These are phyloP conservation scores for Neoboletus magnificus DNA, from an alignment of 768 basidiomycete species.

Conservation along the genomic window DNA sequence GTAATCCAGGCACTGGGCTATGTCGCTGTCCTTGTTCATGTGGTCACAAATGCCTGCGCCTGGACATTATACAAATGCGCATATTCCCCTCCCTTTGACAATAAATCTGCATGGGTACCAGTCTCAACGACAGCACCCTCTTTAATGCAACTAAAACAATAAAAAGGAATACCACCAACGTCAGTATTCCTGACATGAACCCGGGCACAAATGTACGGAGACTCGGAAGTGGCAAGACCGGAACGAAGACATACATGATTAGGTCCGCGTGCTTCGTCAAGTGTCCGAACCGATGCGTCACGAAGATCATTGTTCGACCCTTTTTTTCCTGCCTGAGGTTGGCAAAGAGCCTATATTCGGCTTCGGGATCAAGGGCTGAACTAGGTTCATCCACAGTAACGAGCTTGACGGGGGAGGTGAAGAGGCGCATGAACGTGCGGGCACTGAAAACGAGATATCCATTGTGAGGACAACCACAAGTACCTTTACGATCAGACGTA, in stretches of 20 bases:
- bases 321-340: constrained; percentile 26
- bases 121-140: constrained; percentile 31
- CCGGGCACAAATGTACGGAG: background rate
- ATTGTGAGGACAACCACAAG: background rate
- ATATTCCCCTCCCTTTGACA: constrained; percentile 32
- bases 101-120: constrained; percentile 33
- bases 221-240: background rate
- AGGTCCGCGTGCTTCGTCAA: constrained; percentile 36
- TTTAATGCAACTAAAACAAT: constrained; percentile 30
- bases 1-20: background rate
- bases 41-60: constrained; percentile 27
- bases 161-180: background rate
- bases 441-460: constrained; percentile 21
- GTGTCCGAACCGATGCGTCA: constrained; percentile 40
- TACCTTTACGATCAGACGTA: background rate
- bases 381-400: constrained; percentile 38
- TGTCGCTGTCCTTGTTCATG: background rate
- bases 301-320: constrained; percentile 39
- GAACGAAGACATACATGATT: constrained; percentile 31
- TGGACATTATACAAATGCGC: constrained; percentile 33
- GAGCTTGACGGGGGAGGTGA: constrained; percentile 29
- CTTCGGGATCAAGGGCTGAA: constrained; percentile 37
- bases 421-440: constrained; percentile 41
- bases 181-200: background rate
- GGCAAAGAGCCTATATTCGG: constrained; percentile 32